These are phyloP conservation scores for Phaeophleospora eucalypticola DNA, from an alignment of 2,329 filamentous ascomycete species.

Conservation along the genomic window DNA sequence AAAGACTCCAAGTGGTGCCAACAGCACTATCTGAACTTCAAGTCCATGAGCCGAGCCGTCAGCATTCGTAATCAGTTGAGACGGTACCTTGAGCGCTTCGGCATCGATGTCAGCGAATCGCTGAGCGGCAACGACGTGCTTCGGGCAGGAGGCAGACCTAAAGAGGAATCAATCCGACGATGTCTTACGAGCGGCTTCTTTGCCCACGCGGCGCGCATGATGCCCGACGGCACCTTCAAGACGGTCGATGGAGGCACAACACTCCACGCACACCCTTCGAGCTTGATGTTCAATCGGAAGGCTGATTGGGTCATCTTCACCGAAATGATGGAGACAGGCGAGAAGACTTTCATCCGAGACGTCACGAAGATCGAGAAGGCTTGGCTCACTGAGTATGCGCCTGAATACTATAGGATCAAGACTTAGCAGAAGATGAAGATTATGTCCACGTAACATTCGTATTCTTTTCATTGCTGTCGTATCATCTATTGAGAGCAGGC, in stretches of 20 bases:
- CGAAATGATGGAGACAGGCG: slow-evolving; percentile 82
- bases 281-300: slow-evolving; percentile 92
- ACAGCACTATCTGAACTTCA: slow-evolving; percentile 82
- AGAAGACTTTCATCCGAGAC: slow-evolving; percentile 86
- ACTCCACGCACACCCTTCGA: slow-evolving; percentile 85
- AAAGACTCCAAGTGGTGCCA: slow-evolving; percentile 85
- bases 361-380: slow-evolving; percentile 87
- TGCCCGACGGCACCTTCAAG: slow-evolving; percentile 82
- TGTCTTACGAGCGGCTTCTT: slow-evolving; percentile 91
- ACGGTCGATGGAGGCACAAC: slow-evolving; percentile 76
- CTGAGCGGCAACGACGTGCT: slow-evolving; percentile 37
- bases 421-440: slow-evolving; percentile 5
- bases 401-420: slow-evolving; percentile 69
- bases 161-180: slow-evolving; percentile 71
- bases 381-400: slow-evolving; percentile 88
- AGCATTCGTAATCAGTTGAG: slow-evolving; percentile 83
- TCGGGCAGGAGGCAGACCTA: slow-evolving; percentile 39
- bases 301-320: slow-evolving; percentile 96
- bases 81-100: slow-evolving; percentile 81
- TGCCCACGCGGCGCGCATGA: slow-evolving; percentile 89
- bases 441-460: not conserved
- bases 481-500: no score
- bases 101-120: slow-evolving; percentile 64
- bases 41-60: slow-evolving; percentile 73
- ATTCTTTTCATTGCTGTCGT: not conserved